These are phyloP conservation scores for Fusarium hainanense DNA, from an alignment of 2,329 filamentous ascomycete species.

Conservation along the genomic window DNA sequence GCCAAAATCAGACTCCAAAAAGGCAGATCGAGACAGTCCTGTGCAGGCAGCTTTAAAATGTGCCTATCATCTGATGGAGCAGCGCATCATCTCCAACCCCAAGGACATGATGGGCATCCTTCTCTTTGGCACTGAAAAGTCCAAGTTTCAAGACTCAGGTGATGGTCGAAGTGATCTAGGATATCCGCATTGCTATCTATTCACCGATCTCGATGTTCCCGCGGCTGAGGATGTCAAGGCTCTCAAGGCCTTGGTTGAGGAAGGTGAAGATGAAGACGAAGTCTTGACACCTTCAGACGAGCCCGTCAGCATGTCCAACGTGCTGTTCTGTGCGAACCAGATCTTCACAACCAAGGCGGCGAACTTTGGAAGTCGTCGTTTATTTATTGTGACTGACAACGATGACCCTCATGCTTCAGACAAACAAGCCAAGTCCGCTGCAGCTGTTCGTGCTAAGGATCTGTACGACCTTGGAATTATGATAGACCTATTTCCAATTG, in stretches of 20 bases:
- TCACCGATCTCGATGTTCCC: constrained; percentile 88
- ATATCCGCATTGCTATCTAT: constrained; percentile 93
- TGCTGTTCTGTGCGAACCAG: constrained; percentile 95
- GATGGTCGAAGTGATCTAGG: constrained; percentile 68
- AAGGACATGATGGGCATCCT: constrained; percentile 97
- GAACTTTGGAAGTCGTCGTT: constrained; percentile 89
- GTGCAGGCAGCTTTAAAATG: constrained; percentile 89
- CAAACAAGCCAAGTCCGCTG: constrained; percentile 78
- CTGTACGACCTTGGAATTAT: constrained; percentile 91
- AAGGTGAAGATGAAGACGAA: constrained; percentile 76
- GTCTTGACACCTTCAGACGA: constrained; percentile 77
- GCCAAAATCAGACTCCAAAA: constrained; percentile 73
- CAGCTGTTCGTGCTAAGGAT: constrained; percentile 90
- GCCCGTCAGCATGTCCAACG: constrained; percentile 82
- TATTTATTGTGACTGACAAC: constrained; percentile 97
- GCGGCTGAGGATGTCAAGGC: constrained; percentile 87
- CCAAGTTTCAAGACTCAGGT: constrained; percentile 78
- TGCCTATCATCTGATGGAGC: constrained; percentile 95
- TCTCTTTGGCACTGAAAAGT: constrained; percentile 88
- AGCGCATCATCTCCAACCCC: constrained; percentile 96
- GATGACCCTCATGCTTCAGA: constrained; percentile 83
- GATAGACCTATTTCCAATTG: constrained; percentile 94
- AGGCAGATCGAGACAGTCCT: constrained; percentile 81
- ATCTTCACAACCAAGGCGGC: constrained; percentile 95
- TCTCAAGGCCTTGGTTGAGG: constrained; percentile 79